Evolutionary conservation across 805 yeast species (phyloP).

Genomic region (Candida wancherniae): DNA sequence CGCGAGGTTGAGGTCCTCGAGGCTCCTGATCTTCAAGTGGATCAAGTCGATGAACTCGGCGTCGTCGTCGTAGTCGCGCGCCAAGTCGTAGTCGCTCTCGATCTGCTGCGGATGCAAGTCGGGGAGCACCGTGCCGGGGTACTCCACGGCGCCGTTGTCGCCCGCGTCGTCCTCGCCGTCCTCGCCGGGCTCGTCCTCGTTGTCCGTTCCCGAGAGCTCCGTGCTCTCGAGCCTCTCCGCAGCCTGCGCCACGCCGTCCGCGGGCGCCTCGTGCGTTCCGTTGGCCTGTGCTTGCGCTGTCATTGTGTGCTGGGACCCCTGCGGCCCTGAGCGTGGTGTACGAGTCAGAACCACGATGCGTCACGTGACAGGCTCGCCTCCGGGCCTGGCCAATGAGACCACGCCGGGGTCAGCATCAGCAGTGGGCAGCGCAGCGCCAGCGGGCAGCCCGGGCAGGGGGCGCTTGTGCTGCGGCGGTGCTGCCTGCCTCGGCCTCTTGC

Average conservation of each 20-base stretch:
- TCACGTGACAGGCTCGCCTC: no score
- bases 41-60: constrained; percentile 58
- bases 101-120: constrained; percentile 49
- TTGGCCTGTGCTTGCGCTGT: background rate
- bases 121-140: constrained; percentile 40
- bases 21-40: constrained; percentile 61
- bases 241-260: constrained; percentile 1
- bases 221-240: constrained; percentile 4
- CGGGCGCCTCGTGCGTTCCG: no score
- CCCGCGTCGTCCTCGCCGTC: constrained; percentile 19
- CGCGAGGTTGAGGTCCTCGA: constrained; percentile 55
- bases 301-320: background rate
- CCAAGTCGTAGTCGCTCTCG: constrained; percentile 65
- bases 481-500: no score
- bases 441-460: no score
- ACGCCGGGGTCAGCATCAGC: no score
- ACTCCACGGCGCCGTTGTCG: constrained; percentile 37
- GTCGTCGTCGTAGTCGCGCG: constrained; percentile 53
- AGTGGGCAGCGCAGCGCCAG: no score
- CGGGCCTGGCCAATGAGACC: constrained; percentile 1
- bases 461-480: no score
- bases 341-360: no score
- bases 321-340: no score
- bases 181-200: constrained; percentile 23
- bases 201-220: constrained; percentile 19